Base-by-base conservation (phyloP, 371 early-diverging fungal genomes). In the Globomyces sp. region DNA sequence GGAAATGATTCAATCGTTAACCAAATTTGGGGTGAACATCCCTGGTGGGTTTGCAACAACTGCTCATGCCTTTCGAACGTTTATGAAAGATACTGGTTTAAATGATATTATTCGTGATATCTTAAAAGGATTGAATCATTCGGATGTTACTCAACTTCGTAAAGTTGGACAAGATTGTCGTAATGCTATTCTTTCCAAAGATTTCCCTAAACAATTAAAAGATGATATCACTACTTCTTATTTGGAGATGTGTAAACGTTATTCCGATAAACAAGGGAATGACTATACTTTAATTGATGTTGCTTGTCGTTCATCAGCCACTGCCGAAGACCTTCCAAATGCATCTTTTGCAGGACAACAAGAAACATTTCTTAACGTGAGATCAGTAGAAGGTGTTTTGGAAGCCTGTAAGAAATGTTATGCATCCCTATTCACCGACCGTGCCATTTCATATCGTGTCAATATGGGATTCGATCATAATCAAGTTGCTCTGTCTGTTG, bases 291-390 rank as follows among this genome's bases (percentile, higher is more conserved):
- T 24, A 24, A 50, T 60, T 10, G 60, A 60, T 13, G 58, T 57
- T 46, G 66, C 66, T 4, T 58, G 57, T 10, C 3, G 66, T 34
- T 66, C 66, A 1, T 13, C 10, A 9, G 66, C 66, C 8, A 66
- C 66, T 24, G 66, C 66, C 5, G 66, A 66, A 43, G 66, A 66
- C 37, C 37, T 66, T 5, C 66, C 66, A 34, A 45, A 66, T 47
- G 66, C 66, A 4, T 59, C 60, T 10, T 66, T 66, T 62, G 66
- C 66, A 34, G 66, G 66, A 9, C 66, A 66, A 49, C 66, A 66
- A 13, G 66, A 66, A 13, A 60, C 42, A 13, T 66, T 59, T 60
- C 51, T 66, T 5, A 66, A 66, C 44, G 60, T 66, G 24, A 9
- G 47, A 24, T 58, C 60, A 4, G 66, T 53, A 8, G 13, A 24